Evolutionary conservation across 176 grass and related monocot genomes (phyloP).

Genomic region (Oryza officinalis): DNA sequence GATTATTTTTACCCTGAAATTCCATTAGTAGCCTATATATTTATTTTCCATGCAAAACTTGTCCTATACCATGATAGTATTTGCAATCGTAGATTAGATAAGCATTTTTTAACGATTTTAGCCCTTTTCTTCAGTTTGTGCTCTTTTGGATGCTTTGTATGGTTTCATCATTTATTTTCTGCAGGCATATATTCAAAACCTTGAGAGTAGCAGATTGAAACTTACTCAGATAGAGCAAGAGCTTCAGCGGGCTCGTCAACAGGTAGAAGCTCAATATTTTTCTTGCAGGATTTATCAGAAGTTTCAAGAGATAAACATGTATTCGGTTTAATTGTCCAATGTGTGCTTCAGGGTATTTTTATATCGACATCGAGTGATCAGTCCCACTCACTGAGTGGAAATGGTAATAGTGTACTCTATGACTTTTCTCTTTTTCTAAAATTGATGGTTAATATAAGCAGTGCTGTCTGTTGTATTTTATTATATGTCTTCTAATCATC

Average conservation of each 20-base stretch:
- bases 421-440: conserved; percentile 14
- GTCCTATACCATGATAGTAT: conserved; percentile 13
- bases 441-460: background rate
- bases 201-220: conserved; percentile 94
- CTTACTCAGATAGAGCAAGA: conserved; percentile 94
- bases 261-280: conserved; percentile 44
- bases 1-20: conserved; percentile 1
- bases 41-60: conserved; percentile 2
- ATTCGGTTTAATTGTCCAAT: conserved; percentile 29
- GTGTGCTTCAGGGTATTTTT: conserved; percentile 71
- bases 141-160: conserved; percentile 13
- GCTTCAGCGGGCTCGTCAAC: conserved; percentile 77
- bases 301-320: conserved; percentile 17
- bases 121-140: background rate
- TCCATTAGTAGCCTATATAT: background rate
- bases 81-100: conserved; percentile 9
- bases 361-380: conserved; percentile 84
- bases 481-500: background rate
- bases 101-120: conserved; percentile 15
- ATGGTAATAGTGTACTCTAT: conserved; percentile 56
- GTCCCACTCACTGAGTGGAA: conserved; percentile 58
- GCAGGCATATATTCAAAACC: conserved; percentile 93
- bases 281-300: conserved; percentile 24
- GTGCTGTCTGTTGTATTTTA: conserved; percentile 1
- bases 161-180: conserved; percentile 33